Base-by-base conservation (phyloP, 2,329 filamentous ascomycete species). In the Emmonsia crescens region DNA sequence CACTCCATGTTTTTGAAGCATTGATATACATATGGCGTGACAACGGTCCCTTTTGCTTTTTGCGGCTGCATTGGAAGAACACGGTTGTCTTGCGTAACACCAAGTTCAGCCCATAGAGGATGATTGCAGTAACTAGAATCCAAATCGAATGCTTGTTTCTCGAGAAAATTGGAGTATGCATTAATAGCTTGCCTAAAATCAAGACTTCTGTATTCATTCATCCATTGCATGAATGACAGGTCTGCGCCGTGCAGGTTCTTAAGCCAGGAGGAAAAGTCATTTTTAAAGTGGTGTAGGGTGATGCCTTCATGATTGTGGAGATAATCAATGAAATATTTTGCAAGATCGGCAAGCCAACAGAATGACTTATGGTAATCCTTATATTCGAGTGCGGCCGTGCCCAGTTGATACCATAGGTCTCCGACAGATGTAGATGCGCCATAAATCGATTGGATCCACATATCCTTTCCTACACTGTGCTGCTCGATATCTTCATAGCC, bases 251-350 rank as follows among this genome's bases (percentile, higher is more conserved):
- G 85, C 0, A 68, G 71, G 0, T 69, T 63, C 0, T 64, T 29
- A 0, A 89, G 68, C 86, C 87, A 91, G 0, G 63, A 59, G 38
- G 74, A 71, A 65, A 94, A 94, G 0, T 77, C 67, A 0, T 62
- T 61, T 9, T 78, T 75, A 64, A 94, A 92, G 59, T 84, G 74
- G 2, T 74, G 60, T 0, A 91, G 75, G 0, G 74, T 72, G 1
- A 88, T 79, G 9, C 70, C 66, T 1, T 64, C 60, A 40, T 63
- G 63, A 12, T 64, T 58, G 6, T 68, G 58, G 56, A 88, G 76
- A 65, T 82, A 94, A 64, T 91, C 87, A 1, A 91, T 78, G 29
- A 88, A 80, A 67, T 91, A 85, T 68, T 92, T 93, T 0, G 82
- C 79, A 0, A 94, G 75, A 59, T 87, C 80, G 0, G 84, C 86